phyloP scores from a whole-genome alignment of 176 grass and related monocot genomes.

The Neostapfia colusana region DNA sequence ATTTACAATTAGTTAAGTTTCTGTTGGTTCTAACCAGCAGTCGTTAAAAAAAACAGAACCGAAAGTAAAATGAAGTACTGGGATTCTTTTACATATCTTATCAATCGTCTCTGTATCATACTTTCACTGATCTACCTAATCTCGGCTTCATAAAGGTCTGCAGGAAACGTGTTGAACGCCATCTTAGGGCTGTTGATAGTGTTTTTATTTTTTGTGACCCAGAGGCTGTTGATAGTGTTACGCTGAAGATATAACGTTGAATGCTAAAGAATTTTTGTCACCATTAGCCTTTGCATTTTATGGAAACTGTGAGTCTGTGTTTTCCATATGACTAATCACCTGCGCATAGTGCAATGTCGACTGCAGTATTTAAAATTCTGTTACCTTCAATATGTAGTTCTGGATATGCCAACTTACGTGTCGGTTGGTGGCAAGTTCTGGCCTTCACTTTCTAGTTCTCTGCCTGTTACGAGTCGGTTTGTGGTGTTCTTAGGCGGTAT shows the following conservation, averaged over 20 bases:
- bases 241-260: constrained; percentile 63
- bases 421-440: constrained; percentile 79
- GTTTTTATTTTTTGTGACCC: constrained; percentile 42
- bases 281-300: no score
- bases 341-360: not conserved
- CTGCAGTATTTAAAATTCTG: constrained; percentile 2
- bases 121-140: constrained; percentile 6
- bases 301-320: no score
- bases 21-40: not conserved
- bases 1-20: not conserved
- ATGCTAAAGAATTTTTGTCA: no score
- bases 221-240: constrained; percentile 69
- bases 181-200: no score
- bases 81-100: not conserved
- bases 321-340: no score
- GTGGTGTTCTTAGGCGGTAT: not conserved
- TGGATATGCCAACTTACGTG: constrained; percentile 71
- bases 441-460: not conserved
- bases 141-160: constrained; percentile 17
- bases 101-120: not conserved
- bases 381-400: constrained; percentile 45
- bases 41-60: constrained; percentile 1
- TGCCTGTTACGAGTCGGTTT: not conserved
- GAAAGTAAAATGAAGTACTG: not conserved
- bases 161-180: constrained; percentile 82